A percentile compares a stretch with the other conserved stretches of the same genome.
These are phyloP conservation scores for Oehlia diaphana DNA, from an alignment of 192 early-diverging fungal genomes.

Conservation along the genomic window DNA sequence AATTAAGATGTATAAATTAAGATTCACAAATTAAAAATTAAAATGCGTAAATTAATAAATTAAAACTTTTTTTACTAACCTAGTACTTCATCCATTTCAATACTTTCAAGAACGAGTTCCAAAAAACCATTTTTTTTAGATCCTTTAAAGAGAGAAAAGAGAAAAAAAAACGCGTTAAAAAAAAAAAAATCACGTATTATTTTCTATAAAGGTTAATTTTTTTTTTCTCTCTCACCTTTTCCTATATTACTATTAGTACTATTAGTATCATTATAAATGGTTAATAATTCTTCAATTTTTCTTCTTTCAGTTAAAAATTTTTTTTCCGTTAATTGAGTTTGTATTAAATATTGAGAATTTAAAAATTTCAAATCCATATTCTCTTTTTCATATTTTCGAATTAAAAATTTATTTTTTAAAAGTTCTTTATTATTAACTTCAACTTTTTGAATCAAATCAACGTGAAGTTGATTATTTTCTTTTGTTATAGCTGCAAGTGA, in stretches of 20 bases:
- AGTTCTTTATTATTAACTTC: not conserved
- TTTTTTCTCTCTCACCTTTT: not conserved
- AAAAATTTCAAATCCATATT: slow-evolving; percentile 13
- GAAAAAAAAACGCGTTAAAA: too few species aligned
- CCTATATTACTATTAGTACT: not conserved
- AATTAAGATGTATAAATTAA: too few species aligned
- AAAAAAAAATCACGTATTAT: too few species aligned
- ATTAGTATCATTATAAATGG: not conserved
- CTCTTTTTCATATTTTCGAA: slow-evolving; percentile 23
- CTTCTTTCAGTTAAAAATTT: not conserved
- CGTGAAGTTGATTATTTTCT: slow-evolving; percentile 26
- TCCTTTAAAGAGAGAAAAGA: too few species aligned
- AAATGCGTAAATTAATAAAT: too few species aligned
- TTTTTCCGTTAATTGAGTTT: not conserved
- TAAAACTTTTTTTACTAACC: not conserved
- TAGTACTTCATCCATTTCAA: not conserved
- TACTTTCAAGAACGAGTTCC: not conserved
- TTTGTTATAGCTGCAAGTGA: not conserved
- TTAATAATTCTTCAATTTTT: slow-evolving; percentile 15
- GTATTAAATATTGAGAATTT: slow-evolving; percentile 10
- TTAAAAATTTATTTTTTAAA: not conserved
- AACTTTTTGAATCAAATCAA: slow-evolving; percentile 9
- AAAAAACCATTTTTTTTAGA: not conserved
- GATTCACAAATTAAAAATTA: too few species aligned
- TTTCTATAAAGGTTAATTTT: too few species aligned